phyloP scores from a whole-genome alignment of 805 yeast genomes.

The Myxozyma sirexii region DNA sequence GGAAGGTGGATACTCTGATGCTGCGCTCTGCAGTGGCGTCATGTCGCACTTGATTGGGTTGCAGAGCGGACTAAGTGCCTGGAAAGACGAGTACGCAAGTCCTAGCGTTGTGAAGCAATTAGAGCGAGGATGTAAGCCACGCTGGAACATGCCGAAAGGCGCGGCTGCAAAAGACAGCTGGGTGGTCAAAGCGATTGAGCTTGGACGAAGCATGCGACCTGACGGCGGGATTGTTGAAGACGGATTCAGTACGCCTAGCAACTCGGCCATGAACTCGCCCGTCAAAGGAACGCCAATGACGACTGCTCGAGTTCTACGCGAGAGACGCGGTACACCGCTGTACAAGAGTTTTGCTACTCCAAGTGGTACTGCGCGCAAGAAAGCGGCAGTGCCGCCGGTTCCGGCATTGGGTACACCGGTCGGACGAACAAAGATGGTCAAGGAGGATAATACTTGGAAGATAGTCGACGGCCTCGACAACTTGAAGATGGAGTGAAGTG shows the following conservation, averaged over 20 bases:
- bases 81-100: conserved; percentile 22
- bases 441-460: background rate
- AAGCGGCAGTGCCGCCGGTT: background rate
- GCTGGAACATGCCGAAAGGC: conserved; percentile 23
- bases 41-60: conserved; percentile 78
- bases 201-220: conserved; percentile 42
- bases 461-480: background rate
- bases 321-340: conserved; percentile 14
- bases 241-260: background rate
- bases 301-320: conserved; percentile 9
- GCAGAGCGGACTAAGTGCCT: conserved; percentile 40
- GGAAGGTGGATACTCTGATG: conserved; percentile 88
- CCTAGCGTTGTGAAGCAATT: conserved; percentile 7
- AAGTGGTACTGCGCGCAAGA: background rate
- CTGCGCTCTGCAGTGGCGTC: conserved; percentile 76
- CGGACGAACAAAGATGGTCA: background rate
- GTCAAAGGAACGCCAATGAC: conserved; percentile 5
- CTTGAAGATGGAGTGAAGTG: background rate
- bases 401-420: background rate
- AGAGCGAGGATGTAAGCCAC: conserved; percentile 25
- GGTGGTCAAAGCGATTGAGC: conserved; percentile 38
- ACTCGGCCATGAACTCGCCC: conserved; percentile 7
- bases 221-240: background rate
- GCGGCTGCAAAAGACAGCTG: conserved; percentile 14
- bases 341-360: conserved; percentile 9